Conservation (phyloP, 2,329 filamentous ascomycete species). For the Berkeleyomyces rouxiae region DNA sequence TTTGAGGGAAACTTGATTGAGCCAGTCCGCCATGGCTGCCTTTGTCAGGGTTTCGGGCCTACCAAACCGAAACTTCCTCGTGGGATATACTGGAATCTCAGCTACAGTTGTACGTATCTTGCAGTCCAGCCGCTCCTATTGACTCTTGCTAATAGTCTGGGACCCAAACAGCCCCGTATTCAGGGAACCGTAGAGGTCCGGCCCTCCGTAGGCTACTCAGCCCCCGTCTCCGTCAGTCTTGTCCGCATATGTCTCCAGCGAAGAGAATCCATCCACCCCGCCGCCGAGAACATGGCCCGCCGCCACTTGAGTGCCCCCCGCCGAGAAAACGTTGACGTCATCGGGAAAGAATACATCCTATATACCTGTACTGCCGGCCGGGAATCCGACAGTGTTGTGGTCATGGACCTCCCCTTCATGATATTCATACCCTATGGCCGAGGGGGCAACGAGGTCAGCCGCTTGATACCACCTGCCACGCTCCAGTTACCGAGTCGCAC, state of each 20-base stretch:
- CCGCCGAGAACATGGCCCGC: constrained; percentile 85
- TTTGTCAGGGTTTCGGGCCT: constrained; percentile 93
- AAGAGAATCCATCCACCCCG: constrained; percentile 89
- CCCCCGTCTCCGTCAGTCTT: constrained; percentile 77
- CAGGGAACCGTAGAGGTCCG: constrained; percentile 96
- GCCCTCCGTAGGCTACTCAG: constrained; percentile 67
- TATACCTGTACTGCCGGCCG: constrained; percentile 73
- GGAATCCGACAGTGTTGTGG: constrained; percentile 75
- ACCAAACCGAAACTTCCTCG: constrained; percentile 90
- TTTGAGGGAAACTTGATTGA: background rate
- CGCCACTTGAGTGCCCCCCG: constrained; percentile 79
- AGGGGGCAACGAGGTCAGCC: constrained; percentile 69
- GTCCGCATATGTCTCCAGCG: constrained; percentile 89
- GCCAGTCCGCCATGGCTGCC: constrained; percentile 38
- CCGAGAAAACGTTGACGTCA: constrained; percentile 79
- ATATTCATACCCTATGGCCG: constrained; percentile 93
- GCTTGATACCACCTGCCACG: constrained; percentile 81
- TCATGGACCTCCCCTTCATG: constrained; percentile 94
- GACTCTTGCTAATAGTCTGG: background rate
- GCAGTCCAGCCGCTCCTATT: background rate
- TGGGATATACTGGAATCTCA: constrained; percentile 95
- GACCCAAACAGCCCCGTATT: constrained; percentile 58
- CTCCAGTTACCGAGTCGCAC: constrained; percentile 79
- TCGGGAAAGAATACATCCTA: constrained; percentile 87
- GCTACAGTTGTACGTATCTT: constrained; percentile 67